Evolutionary conservation across 345 rosid genomes (phyloP).

Genomic region (Hibiscus trionum): DNA sequence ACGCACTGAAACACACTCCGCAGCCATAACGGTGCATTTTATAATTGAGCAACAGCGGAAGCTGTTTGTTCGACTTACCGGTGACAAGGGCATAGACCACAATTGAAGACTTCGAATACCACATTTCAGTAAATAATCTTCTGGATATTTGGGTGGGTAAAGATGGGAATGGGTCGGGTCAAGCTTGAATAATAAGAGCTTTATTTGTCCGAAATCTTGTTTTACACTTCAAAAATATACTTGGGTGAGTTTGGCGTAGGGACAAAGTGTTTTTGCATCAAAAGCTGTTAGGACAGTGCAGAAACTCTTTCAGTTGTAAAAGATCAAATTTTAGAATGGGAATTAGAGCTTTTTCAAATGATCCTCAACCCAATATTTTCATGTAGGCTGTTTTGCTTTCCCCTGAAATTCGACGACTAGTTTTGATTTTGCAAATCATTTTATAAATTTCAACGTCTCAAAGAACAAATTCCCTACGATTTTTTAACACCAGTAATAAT

Average conservation of each 20-base stretch:
- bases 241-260: not conserved
- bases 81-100: not conserved
- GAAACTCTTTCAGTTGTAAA: not conserved
- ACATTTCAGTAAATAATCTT: not conserved
- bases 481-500: too few species aligned
- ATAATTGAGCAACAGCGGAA: too few species aligned
- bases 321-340: not conserved
- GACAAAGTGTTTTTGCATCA: not conserved
- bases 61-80: not conserved
- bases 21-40: not conserved
- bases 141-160: not conserved
- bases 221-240: not conserved
- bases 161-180: not conserved
- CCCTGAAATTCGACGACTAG: too few species aligned
- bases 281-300: not conserved
- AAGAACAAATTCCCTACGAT: too few species aligned
- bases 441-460: too few species aligned
- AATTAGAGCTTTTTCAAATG: not conserved
- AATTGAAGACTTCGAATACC: not conserved
- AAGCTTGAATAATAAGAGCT: not conserved
- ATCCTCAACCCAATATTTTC: not conserved
- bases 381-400: not conserved
- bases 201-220: not conserved
- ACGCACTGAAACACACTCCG: slow-evolving; percentile 13
- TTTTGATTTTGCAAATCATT: too few species aligned